Base-by-base conservation (phyloP, 2,329 filamentous ascomycete genomes). In the Penicillium thymicola region DNA sequence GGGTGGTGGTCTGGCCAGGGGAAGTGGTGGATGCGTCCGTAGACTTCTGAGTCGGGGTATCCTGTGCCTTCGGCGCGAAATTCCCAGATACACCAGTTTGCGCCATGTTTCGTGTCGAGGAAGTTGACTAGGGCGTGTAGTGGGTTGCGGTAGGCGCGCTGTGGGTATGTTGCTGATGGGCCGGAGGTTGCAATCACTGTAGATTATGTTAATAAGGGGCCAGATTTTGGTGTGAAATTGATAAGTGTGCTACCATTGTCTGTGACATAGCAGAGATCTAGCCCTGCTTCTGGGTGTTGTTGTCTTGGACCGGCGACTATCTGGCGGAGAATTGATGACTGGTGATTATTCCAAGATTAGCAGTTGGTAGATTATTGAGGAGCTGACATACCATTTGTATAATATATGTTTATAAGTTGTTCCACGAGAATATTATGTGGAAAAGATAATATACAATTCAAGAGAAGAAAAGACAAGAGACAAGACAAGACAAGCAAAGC, bases 1-100 rank as follows among this genome's bases (percentile, higher is more conserved):
- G 94, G 94, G 71, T 99, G 94, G 71, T 99, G 94, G 71, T 99
- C 94, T 0, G 94, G 94, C 86, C 90, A 99, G 0, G 94, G 94
- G 69, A 92, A 97, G 75, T 99, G 94, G 61, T 88, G 85, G 61
- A 97, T 87, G 3, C 92, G 83, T 34, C 85, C 82, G 71, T 96
- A 91, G 1, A 99, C 93, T 56, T 92, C 89, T 18, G 86, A 84
- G 70, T 99, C 94, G 0, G 92, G 92, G 68, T 99, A 99, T 1
- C 94, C 94, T 0, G 94, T 97, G 5, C 94, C 94, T 73, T 99
- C 94, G 36, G 92, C 94, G 44, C 94, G 87, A 67, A 99, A 99
- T 76, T 99, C 94, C 91, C 93, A 99, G 67, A 99, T 96, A 3
- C 89, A 86, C 94, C 94, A 99, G 61, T 94, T 79, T 27, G 85